Base-by-base conservation (phyloP, 2,329 filamentous ascomycete species). In the Parafenestella ontariensis region DNA sequence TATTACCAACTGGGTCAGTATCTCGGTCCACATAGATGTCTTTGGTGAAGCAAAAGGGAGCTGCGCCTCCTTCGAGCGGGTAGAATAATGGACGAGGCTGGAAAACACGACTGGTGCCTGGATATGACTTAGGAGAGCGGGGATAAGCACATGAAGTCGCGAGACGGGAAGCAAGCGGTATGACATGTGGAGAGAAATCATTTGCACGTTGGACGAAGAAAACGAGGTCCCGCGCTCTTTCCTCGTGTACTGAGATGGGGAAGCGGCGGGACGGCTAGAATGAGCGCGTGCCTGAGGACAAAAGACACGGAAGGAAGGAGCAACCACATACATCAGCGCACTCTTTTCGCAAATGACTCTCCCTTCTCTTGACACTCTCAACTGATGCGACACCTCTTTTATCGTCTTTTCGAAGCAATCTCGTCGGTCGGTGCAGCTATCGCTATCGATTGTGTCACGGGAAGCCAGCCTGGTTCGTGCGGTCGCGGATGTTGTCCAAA, bases 321-420 rank as follows among this genome's bases (percentile, higher is more conserved):
- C 66, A 64, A 36, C 55, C 60, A 73, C 70, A 59, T 74, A 74
- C 71, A 74, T 70, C 65, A 68, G 64, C 65, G 58, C 68, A 65
- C 64, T 48, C 53, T 59, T 41, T 61, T 52, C 56, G 59, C 60
- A 54, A 53, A 54, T 48, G 7, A 49, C 46, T 42, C 26, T 54
- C 50, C 54, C 52, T 49, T 58, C 57, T 56, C 52, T 57, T 51
- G 10, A 50, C 31, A 26, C n/a, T 44, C 45, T 40, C 44, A 21
- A 46, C 51, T 49, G 37, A 62, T 53, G 66, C 65, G 71, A 71
- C 63, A 62, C 58, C 52, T 21, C 41, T 55, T 47, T 43, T 10
- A 49, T 51, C 20, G 45, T 46, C 31, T 56, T 56, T 49, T 59
- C 48, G 53, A 46, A 31, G 43, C 26, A 50, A 55, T 24, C 47